Evolutionary conservation across 2,329 filamentous ascomycete species (phyloP).

Genomic region (Venturia asperata): DNA sequence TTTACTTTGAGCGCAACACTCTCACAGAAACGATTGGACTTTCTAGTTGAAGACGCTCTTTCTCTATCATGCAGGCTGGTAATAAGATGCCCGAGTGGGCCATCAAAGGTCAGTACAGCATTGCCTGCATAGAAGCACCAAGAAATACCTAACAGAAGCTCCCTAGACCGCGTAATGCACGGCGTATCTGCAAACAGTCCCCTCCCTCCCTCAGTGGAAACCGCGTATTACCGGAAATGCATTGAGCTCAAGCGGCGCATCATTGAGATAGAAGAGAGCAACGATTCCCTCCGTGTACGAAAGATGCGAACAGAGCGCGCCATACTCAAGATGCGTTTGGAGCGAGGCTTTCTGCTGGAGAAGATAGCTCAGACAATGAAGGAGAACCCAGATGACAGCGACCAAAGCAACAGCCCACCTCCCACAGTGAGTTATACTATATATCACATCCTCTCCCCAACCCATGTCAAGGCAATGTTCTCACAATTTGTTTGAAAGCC

Average conservation of each 20-base stretch:
- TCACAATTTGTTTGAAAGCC: conserved; percentile 43
- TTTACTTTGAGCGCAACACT: too few species aligned
- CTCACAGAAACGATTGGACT: not conserved
- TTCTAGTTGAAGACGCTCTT: not conserved
- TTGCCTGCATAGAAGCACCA: not conserved
- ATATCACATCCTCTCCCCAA: conserved; percentile 12
- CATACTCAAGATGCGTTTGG: conserved; percentile 84
- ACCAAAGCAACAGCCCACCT: conserved; percentile 71
- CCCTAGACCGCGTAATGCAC: conserved; percentile 17
- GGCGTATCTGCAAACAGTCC: conserved; percentile 29
- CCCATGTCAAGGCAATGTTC: conserved; percentile 17
- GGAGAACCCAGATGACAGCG: conserved; percentile 52
- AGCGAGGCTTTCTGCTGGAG: conserved; percentile 57
- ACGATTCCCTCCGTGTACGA: conserved; percentile 73
- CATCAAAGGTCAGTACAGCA: not conserved
- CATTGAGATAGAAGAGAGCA: conserved; percentile 84
- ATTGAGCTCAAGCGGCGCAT: conserved; percentile 88
- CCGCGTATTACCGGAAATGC: conserved; percentile 94
- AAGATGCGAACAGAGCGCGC: conserved; percentile 74
- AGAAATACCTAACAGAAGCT: not conserved
- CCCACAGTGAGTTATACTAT: conserved; percentile 56
- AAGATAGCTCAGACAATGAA: conserved; percentile 43
- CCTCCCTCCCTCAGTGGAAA: conserved; percentile 82
- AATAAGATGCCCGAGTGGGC: conserved; percentile 11
- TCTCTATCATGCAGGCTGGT: not conserved